phyloP scores from a whole-genome alignment of 75 land plant genomes.

The Picea glauca region DNA sequence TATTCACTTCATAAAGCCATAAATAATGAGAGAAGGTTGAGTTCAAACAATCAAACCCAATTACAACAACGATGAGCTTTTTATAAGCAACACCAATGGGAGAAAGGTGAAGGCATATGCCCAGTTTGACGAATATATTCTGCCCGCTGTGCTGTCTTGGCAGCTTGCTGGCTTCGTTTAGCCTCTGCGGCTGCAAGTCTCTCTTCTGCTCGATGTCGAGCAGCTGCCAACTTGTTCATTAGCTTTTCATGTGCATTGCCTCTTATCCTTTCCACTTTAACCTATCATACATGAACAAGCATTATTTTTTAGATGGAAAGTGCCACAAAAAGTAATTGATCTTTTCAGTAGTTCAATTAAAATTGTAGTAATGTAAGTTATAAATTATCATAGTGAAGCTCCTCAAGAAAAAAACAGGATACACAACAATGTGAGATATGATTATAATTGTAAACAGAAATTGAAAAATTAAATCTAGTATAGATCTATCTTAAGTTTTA shows the following conservation, averaged over 20 bases:
- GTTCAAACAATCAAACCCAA: neutral
- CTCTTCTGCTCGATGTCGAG: slow-evolving; percentile 81
- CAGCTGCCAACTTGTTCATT: slow-evolving; percentile 81
- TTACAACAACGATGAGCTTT: slow-evolving; percentile 5
- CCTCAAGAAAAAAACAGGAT: neutral
- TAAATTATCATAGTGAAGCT: neutral
- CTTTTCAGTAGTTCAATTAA: neutral
- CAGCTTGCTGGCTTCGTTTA: slow-evolving; percentile 57
- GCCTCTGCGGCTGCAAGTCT: slow-evolving; percentile 76
- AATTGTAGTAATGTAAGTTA: neutral
- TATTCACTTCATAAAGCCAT: neutral
- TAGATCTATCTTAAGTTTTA: no score
- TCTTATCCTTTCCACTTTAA: slow-evolving; percentile 76
- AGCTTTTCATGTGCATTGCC: slow-evolving; percentile 79
- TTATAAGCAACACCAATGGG: slow-evolving; percentile 40
- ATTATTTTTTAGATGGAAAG: neutral
- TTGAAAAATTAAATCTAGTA: neutral
- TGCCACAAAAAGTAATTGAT: neutral
- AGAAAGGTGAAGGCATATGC: slow-evolving; percentile 50
- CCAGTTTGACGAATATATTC: slow-evolving; percentile 77
- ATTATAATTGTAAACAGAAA: slow-evolving; percentile 1
- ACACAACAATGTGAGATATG: neutral
- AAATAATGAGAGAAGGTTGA: neutral
- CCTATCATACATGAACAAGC: slow-evolving; percentile 39
- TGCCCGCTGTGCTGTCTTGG: slow-evolving; percentile 61